Evolutionary conservation across 352 stramenopile genomes (phyloP).

Genomic region (Elongisporangium prolatum): DNA sequence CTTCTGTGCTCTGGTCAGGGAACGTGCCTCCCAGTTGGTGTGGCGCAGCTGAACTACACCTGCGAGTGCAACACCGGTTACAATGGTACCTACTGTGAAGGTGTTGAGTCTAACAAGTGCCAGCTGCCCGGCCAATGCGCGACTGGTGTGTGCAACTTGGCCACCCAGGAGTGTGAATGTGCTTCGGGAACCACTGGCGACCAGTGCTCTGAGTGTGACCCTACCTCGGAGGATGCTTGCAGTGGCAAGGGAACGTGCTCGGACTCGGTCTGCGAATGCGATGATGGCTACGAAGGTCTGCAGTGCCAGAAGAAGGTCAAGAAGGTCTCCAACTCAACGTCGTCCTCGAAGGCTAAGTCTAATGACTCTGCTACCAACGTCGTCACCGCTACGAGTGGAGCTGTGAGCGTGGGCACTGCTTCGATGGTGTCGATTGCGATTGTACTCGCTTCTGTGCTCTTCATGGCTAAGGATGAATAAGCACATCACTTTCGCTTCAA

Average conservation of each 20-base stretch:
- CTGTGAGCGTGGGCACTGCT: constrained; percentile 12
- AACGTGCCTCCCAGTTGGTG: constrained; percentile 41
- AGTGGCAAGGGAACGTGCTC: constrained; percentile 55
- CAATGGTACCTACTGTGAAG: constrained; percentile 49
- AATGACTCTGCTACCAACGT: constrained; percentile 7
- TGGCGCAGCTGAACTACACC: constrained; percentile 44
- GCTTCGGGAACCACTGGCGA: constrained; percentile 53
- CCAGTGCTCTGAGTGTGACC: constrained; percentile 72
- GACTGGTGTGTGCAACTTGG: constrained; percentile 62
- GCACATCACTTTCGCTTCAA: neutral
- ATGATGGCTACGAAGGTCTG: constrained; percentile 52
- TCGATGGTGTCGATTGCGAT: constrained; percentile 19
- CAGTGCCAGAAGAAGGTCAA: constrained; percentile 68
- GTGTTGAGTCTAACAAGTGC: constrained; percentile 72
- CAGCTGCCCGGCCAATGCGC: constrained; percentile 63
- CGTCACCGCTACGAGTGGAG: constrained; percentile 14
- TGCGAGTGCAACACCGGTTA: constrained; percentile 77
- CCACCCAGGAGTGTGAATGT: constrained; percentile 62
- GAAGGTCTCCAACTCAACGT: constrained; percentile 14
- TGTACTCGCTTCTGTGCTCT: constrained; percentile 23
- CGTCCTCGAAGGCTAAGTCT: constrained; percentile 12
- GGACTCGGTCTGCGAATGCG: constrained; percentile 47
- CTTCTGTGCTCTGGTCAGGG: constrained; percentile 61
- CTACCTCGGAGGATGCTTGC: constrained; percentile 47
- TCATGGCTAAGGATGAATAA: constrained; percentile 5